Evolutionary conservation across 345 rosid species (phyloP).

Genomic region (Aquilaria yunnanensis): DNA sequence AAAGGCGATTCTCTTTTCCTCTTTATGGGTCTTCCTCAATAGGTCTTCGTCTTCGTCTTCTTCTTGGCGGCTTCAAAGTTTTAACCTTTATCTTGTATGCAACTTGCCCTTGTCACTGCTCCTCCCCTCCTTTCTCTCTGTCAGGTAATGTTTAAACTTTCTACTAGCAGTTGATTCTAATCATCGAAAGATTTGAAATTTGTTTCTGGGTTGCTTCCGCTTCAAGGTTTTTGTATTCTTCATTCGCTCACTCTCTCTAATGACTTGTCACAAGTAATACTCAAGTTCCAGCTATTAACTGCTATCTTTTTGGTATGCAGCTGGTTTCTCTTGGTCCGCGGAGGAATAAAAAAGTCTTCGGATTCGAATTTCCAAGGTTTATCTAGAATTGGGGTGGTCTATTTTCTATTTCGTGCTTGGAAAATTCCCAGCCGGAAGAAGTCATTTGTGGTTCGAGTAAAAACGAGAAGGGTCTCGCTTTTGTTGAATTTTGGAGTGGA

Average conservation of each 20-base stretch:
- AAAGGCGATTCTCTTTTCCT: no score
- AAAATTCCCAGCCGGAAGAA: no score
- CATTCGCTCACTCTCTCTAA: background rate
- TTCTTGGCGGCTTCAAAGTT: no score
- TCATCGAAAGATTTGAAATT: background rate
- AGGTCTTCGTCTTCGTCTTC: no score
- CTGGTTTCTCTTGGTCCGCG: slow-evolving; percentile 2
- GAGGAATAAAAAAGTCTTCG: slow-evolving; percentile 1
- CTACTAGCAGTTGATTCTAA: no score
- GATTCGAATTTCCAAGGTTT: background rate
- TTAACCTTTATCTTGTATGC: slow-evolving; percentile 5
- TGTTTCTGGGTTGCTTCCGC: slow-evolving; percentile 1
- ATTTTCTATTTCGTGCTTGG: background rate
- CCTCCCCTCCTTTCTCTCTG: background rate
- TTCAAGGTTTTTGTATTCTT: background rate
- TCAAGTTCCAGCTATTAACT: background rate
- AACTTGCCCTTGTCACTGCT: background rate
- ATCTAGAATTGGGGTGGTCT: background rate
- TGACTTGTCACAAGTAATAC: slow-evolving; percentile 8
- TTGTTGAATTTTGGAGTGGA: no score
- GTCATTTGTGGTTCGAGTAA: no score
- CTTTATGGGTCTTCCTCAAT: no score
- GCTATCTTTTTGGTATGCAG: background rate
- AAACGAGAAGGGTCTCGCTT: no score
- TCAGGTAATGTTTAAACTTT: background rate